Base-by-base conservation (phyloP, 2,329 filamentous ascomycete genomes). In the Falciphora oryzae region DNA sequence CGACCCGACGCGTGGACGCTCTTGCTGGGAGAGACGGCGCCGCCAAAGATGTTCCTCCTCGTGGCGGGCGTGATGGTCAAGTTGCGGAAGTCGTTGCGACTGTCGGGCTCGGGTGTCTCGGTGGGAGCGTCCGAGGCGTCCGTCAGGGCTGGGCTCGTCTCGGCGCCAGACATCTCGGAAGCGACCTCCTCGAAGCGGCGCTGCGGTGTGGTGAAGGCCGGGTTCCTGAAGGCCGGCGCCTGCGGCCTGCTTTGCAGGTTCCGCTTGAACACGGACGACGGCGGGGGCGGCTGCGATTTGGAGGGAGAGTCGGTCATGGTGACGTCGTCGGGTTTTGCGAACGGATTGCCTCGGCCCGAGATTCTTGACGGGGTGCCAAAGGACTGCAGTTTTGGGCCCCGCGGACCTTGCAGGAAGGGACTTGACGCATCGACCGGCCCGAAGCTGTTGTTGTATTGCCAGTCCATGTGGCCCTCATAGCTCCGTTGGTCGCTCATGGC, bases 381-480 rank as follows among this genome's bases (percentile, higher is more conserved):
- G 56, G 53, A 22, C 53, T 63, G 50, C 67, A 76, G 78, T 62
- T 78, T 74, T 61, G 74, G 72, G 57, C 74, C 72, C 61, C 71
- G 73, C 70, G 75, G 80, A 53, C 83, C 79, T 67, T 85, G 83
- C 27, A 82, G 79, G 73, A 88, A 89, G 2, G 86, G 86, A 68
- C 85, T 88, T 13, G 83, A 85, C 25, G 80, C 81, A 74, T 89
- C 86, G 66, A 85, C 74, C 25, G 85, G 85, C 1, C 81, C 85
- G 61, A 77, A 74, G 66, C 79, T 80, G 69, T 88, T 81, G 70
- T 88, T 82, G 73, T 86, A 89, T 72, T 89, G 84, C 83, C 84
- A 89, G 70, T 89, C 86, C 86, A 89, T 89, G 67, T 79, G 85
- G 67, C 83, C 79, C 74, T 88, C 85, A 68, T 79, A 82, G 2